Base-by-base conservation (phyloP, 2,329 filamentous ascomycete species). In the Ophiostoma perfectum region DNA sequence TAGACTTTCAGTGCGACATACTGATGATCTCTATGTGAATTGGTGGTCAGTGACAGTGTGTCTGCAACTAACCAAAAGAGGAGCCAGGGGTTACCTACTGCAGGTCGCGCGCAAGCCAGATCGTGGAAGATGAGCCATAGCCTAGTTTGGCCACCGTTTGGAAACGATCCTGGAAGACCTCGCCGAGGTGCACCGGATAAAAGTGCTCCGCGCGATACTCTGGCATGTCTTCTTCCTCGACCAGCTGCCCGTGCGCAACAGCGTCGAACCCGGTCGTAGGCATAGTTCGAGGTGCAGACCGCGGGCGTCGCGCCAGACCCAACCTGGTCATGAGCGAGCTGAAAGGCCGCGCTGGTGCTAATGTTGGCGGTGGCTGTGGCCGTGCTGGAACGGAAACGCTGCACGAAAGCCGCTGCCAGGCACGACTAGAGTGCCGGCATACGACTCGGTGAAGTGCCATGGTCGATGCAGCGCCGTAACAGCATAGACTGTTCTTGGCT, bases 111-210 rank as follows among this genome's bases (percentile, higher is more conserved):
- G 55, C 42, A 16, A 67, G 66, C 66, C 66, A 67, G 14, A 67
- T 52, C 2, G 66, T 67, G 27, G 66, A 63, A 8, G 42, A 63
- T n/a, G 36, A 12, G 27, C 66, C 66, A 14, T 39, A 67, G 58
- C 66, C 66, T 0, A 67, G 55, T 44, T 67, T 67, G 58, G 42
- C 66, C 14, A 67, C 66, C 4, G 38, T 42, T 27, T 67, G 66
- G 36, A 41, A 67, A 4, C 39, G 58, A 27, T 39, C 65, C 5
- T 18, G 9, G 12, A 67, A 6, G 7, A 67, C 44, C 12, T 63
- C 44, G 42, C 66, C 66, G 16, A 63, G 27, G 16, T 14, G 27
- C 66, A 64, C 36, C 14, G 55, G 66, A 11, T 67, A 67, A 39
- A 49, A 67, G 14, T 41, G n/a, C 4, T 41, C 36, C 3, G 41